Evolutionary conservation across 1,284 basidiomycete species (phyloP).

Genomic region (Cryptococcus sp.): DNA sequence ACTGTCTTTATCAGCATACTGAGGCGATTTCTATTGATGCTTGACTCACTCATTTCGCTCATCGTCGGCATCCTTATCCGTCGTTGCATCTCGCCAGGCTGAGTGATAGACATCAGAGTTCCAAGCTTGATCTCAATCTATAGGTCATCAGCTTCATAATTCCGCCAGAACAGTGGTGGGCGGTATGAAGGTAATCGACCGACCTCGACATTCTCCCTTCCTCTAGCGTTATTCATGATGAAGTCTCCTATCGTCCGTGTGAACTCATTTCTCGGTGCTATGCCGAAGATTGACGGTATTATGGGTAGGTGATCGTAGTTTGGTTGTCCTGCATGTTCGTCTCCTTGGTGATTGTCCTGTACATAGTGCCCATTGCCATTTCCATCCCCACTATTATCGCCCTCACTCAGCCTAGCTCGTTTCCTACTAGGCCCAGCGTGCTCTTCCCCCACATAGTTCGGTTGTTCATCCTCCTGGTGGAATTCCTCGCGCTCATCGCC

Average conservation of each 20-base stretch:
- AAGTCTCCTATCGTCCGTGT: constrained; percentile 88
- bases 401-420: constrained; percentile 14
- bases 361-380: neutral
- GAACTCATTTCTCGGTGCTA: constrained; percentile 92
- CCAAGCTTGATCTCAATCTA: constrained; percentile 96
- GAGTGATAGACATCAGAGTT: constrained; percentile 58
- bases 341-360: neutral
- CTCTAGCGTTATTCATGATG: constrained; percentile 52
- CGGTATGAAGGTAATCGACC: constrained; percentile 10
- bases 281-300: constrained; percentile 81
- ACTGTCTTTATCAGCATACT: constrained; percentile 56
- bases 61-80: constrained; percentile 65
- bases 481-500: neutral
- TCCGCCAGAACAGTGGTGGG: neutral
- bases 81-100: constrained; percentile 11
- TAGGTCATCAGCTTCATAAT: no score
- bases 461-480: constrained; percentile 2
- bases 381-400: constrained; percentile 3
- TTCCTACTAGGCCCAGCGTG: constrained; percentile 26
- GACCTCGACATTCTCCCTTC: constrained; percentile 52
- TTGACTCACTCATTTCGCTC: constrained; percentile 76
- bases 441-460: constrained; percentile 2
- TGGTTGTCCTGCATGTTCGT: neutral
- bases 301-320: constrained; percentile 38
- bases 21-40: neutral